A percentile compares a stretch with the other conserved stretches of the same genome.
phyloP scores from a whole-genome alignment of 768 basidiomycete genomes.

The Amanita rimosa region DNA sequence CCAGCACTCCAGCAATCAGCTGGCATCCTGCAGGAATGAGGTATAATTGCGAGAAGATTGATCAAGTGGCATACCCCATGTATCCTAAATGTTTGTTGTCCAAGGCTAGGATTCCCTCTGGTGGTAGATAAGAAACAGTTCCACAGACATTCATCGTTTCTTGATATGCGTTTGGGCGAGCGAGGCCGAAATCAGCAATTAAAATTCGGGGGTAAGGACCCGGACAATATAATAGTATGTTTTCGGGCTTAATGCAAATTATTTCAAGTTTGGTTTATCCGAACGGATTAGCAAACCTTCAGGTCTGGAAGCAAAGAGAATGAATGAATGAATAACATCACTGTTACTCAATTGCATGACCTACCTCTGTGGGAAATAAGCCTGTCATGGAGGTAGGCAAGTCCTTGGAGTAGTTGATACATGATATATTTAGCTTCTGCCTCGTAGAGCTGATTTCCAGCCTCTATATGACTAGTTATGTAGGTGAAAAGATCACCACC shows the following conservation, averaged over 20 bases:
- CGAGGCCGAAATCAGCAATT: slow-evolving; percentile 82
- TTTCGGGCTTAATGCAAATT: slow-evolving; percentile 53
- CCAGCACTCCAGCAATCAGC: slow-evolving; percentile 87
- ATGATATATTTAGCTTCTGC: slow-evolving; percentile 79
- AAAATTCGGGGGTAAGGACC: slow-evolving; percentile 78
- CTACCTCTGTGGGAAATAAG: slow-evolving; percentile 73
- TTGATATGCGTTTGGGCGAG: slow-evolving; percentile 67
- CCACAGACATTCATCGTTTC: slow-evolving; percentile 81
- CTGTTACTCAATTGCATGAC: slow-evolving; percentile 8
- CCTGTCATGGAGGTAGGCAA: slow-evolving; percentile 60
- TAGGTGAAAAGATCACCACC: slow-evolving; percentile 86
- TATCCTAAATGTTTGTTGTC: slow-evolving; percentile 68
- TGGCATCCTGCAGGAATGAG: slow-evolving; percentile 48
- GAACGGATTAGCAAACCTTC: slow-evolving; percentile 32
- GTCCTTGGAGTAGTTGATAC: slow-evolving; percentile 64
- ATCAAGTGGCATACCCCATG: slow-evolving; percentile 24
- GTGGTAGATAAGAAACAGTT: slow-evolving; percentile 79
- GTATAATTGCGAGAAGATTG: not conserved
- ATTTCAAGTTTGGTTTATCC: not conserved
- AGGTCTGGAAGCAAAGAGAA: slow-evolving; percentile 37
- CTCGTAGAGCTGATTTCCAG: slow-evolving; percentile 46
- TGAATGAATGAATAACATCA: not conserved
- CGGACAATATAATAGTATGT: slow-evolving; percentile 68
- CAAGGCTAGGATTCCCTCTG: slow-evolving; percentile 73
- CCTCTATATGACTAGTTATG: slow-evolving; percentile 49